Percentiles rank a stretch among this genome's conserved stretches.
Conservation (phyloP, 768 basidiomycete genomes). For the Russula sp. region DNA sequence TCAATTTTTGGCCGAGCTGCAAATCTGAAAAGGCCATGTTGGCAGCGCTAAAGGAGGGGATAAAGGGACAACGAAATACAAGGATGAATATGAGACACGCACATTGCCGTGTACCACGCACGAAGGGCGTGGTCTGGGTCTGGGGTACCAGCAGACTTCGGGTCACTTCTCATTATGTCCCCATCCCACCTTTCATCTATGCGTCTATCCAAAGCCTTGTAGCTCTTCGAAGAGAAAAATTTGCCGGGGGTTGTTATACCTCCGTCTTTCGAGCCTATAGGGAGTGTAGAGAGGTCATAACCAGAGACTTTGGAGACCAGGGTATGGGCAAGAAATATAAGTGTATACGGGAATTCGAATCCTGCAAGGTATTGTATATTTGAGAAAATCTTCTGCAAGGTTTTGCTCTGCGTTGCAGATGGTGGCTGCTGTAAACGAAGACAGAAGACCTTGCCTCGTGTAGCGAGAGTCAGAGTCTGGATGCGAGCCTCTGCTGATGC, state of each 20-base stretch:
- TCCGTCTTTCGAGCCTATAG: not conserved
- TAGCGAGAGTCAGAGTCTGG: not conserved
- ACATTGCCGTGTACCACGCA: conserved; percentile 19
- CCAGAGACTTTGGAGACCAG: not conserved
- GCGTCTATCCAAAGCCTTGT: not conserved
- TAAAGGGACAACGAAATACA: not conserved
- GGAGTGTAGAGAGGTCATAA: conserved; percentile 8
- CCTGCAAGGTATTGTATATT: conserved; percentile 7
- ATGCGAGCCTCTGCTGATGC: not conserved
- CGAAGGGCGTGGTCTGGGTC: not conserved
- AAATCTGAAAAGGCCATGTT: not conserved
- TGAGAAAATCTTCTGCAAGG: conserved; percentile 13
- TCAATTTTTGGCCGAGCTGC: not conserved
- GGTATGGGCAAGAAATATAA: conserved; percentile 1
- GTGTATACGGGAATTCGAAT: conserved; percentile 10
- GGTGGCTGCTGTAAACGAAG: not conserved
- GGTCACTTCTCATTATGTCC: not conserved
- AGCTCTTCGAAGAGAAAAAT: not conserved
- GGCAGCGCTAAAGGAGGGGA: not conserved
- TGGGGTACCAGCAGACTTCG: not conserved
- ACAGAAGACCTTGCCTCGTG: not conserved
- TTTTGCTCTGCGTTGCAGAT: not conserved
- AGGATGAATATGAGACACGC: not conserved
- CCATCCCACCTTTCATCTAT: conserved; percentile 11
- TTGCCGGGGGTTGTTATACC: not conserved